Conservation (phyloP, 1,139 yeast genomes). For the Yamadazyma dushanensis region DNA sequence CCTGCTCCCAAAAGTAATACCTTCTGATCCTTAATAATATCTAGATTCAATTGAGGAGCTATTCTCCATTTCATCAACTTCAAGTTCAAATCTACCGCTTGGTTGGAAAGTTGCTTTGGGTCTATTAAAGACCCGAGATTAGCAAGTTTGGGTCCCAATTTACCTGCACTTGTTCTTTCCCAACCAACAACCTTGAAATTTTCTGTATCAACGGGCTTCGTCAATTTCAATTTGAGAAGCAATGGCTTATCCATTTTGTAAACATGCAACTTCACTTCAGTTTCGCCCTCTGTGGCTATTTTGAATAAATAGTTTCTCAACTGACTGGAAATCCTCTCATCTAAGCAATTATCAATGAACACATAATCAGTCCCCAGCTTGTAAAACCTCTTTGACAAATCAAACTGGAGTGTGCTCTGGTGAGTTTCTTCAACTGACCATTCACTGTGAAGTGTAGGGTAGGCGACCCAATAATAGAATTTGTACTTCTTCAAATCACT, state of each 20-base stretch:
- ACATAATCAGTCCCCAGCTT: constrained; percentile 33
- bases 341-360: constrained; percentile 62
- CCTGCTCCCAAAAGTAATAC: constrained; percentile 93
- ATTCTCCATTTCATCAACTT: constrained; percentile 97
- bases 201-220: constrained; percentile 3
- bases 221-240: constrained; percentile 7
- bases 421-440: constrained; percentile 28
- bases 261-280: constrained; percentile 37
- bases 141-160: constrained; percentile 77
- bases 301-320: constrained; percentile 64
- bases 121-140: constrained; percentile 79
- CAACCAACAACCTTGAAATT: constrained; percentile 67
- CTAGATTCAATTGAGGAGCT: constrained; percentile 77
- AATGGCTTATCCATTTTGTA: constrained; percentile 19
- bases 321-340: constrained; percentile 56
- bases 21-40: constrained; percentile 55
- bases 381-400: constrained; percentile 6
- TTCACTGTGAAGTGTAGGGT: constrained; percentile 58
- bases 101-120: constrained; percentile 80
- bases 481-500: constrained; percentile 88
- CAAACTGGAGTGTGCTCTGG: constrained; percentile 7
- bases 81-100: constrained; percentile 86
- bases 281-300: constrained; percentile 43
- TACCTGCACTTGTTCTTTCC: constrained; percentile 79
- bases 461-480: constrained; percentile 88